Conservation (phyloP, 2,329 filamentous ascomycete species). For the Aspergillus tubingensis region DNA sequence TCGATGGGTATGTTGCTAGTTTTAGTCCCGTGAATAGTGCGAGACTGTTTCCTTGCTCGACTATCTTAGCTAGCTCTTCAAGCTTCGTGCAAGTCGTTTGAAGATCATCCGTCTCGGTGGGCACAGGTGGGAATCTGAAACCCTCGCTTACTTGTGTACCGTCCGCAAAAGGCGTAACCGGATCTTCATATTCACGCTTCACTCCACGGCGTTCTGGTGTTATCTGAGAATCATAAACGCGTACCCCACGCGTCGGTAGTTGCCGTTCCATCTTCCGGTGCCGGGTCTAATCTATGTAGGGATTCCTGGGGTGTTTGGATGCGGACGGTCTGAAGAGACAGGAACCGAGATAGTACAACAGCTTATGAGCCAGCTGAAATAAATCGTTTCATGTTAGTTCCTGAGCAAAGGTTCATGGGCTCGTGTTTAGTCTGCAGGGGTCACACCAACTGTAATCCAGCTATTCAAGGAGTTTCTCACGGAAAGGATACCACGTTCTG, state of each 20-base stretch:
- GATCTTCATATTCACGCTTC: neutral
- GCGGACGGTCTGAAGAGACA: neutral
- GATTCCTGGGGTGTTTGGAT: neutral
- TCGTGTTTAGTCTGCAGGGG: neutral
- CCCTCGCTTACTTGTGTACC: conserved; percentile 8
- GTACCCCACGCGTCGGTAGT: neutral
- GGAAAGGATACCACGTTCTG: neutral
- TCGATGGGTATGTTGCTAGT: conserved; percentile 6
- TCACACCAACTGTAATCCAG: neutral
- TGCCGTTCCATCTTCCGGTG: neutral
- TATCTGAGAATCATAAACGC: neutral
- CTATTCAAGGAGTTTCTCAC: neutral
- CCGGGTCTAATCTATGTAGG: neutral
- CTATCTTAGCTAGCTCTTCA: conserved; percentile 16
- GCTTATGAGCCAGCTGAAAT: neutral
- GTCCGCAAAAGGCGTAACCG: conserved; percentile 5
- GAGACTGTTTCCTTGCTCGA: conserved; percentile 22
- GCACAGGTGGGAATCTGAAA: conserved; percentile 16
- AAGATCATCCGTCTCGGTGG: conserved; percentile 20
- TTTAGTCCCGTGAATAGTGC: conserved; percentile 23
- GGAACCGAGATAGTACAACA: neutral
- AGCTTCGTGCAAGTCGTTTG: conserved; percentile 22
- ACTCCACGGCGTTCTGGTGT: neutral
- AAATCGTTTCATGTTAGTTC: neutral
- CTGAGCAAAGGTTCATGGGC: neutral